Evolutionary conservation across 441 rosid species (phyloP), one percentile per base, ranked within the genome.

Genomic region (Mallotus repandus): DNA sequence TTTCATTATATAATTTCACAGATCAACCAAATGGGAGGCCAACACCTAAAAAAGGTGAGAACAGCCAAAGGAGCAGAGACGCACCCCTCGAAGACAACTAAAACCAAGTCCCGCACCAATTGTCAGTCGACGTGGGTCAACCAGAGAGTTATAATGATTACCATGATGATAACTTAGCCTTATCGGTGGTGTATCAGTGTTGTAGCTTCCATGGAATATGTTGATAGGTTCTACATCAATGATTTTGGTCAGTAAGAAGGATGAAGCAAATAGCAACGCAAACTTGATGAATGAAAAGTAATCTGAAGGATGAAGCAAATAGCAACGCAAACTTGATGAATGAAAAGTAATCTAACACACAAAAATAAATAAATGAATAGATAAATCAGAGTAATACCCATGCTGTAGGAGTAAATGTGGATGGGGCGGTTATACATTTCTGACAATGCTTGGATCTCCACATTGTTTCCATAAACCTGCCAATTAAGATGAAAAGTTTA

Each of bases 41-140:
- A 70, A 16, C 19, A 62, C 18, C 12, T 4, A 50, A 38, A 22
- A 9, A 60, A 21, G 29, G 15, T n/a, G 68, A 65, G 38, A 52
- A 11, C 25, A 29, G 25, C 4, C 53, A 21, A 53, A 4, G 41
- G 19, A 41, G 56, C 18, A 63, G 69, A 66, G 3, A 74, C 86
- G 25, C 73, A 96, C 98, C 93, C 97, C 99, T 76, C 81, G 89
- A 66, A 96, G 98, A 82, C 90, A 85, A 87, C 97, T 82, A 84
- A 93, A 93, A 76, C 99, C 99, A 70, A 93, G 97, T 63, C 98
- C 99, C 12, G 97, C 98, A 78, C 99, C 98, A 79, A 93, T 77
- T 73, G 94, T 82, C 77, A 84, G 67, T 43, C 94, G 93, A 7
- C 88, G 96, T 16, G 98, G 99, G 68, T 96, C 96, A 69, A 93